A percentile compares a stretch with the other conserved stretches of the same genome.
phyloP scores from a whole-genome alignment of 345 rosid species.

The Hirschfeldia incana region DNA sequence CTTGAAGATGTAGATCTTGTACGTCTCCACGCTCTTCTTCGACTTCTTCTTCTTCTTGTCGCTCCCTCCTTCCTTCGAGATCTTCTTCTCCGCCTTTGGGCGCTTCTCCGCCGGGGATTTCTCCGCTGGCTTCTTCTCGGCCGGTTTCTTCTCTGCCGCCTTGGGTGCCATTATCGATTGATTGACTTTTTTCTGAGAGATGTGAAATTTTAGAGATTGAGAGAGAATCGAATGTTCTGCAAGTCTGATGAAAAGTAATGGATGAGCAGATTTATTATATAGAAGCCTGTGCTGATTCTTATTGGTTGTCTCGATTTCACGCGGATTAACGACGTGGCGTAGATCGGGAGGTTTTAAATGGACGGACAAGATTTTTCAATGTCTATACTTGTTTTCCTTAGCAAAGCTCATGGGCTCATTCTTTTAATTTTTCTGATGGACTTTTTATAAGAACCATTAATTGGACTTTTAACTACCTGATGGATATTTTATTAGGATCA shows the following conservation, averaged over 20 bases:
- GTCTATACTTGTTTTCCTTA: background rate
- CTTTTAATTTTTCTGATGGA: background rate
- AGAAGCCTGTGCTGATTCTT: constrained; percentile 2
- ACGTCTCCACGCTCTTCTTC: constrained; percentile 40
- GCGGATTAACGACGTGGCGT: constrained; percentile 14
- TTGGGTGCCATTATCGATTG: constrained; percentile 34
- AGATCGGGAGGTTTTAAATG: background rate
- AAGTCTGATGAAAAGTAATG: background rate
- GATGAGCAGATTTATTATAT: background rate
- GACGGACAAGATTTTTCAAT: constrained; percentile 1
- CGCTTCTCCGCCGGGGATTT: constrained; percentile 33
- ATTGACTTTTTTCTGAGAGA: background rate
- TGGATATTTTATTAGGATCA: background rate
- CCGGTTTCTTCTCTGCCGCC: constrained; percentile 44
- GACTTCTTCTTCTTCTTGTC: constrained; percentile 41
- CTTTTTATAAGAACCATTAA: background rate
- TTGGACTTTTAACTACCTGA: too few relatives aligned
- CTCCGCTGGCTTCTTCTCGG: constrained; percentile 32
- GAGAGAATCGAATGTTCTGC: background rate
- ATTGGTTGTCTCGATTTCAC: constrained; percentile 9
- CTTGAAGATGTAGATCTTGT: constrained; percentile 47
- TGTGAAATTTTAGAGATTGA: background rate
- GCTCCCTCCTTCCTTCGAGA: constrained; percentile 34
- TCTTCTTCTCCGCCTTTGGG: constrained; percentile 42
- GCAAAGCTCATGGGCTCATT: background rate